Evolutionary conservation across 1,284 basidiomycete species (phyloP), one percentile per base, ranked within the genome.

Genomic region (Lentinula novae-zelandiae): DNA sequence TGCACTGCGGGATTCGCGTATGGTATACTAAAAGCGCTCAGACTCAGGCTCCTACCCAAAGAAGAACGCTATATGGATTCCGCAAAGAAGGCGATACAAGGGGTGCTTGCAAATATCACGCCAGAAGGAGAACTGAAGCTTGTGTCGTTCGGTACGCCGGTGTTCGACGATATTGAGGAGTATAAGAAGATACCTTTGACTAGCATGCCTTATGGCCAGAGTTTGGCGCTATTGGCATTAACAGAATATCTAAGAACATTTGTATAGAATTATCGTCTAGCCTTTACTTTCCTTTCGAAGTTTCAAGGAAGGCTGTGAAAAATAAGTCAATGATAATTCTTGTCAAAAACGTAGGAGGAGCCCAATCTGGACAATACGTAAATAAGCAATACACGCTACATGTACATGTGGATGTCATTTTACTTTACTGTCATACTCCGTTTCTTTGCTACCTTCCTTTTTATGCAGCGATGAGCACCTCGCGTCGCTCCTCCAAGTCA

Each of bases 141-240:
- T 65, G 81, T 82, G 54, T 83, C 82, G 3, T 85, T 85, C 65
- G 84, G 84, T 9, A 85, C 83, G 5, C 83, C 81, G 13, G 82
- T 87, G 56, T 85, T 85, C 59, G 72, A 79, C 60, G 72, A 81
- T 63, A 68, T 81, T 39, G 80, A 86, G 60, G 81, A 78, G 57
- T 86, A 85, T 70, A 83, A 79, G 68, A 73, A 79, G 54, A 79
- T 85, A 54, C 75, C 78, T 17, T 72, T 85, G 67, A 88, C 85
- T 8, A 80, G 81, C 55, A 87, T 86, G 85, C 84, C 85, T 2
- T 87, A 86, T 64, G 84, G 85, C 6, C 84, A 86, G 67, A 83
- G 83, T 59, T 69, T 87, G 64, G 84, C 82, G 5, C 67, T 82
- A 49, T 67, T 81, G 50, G 78, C 78, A 9, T 68, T 81, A 55